Evolutionary conservation across 306 rosid genomes (phyloP), one percentile per base, ranked within the genome.

Genomic region (Calophaca sinica): DNA sequence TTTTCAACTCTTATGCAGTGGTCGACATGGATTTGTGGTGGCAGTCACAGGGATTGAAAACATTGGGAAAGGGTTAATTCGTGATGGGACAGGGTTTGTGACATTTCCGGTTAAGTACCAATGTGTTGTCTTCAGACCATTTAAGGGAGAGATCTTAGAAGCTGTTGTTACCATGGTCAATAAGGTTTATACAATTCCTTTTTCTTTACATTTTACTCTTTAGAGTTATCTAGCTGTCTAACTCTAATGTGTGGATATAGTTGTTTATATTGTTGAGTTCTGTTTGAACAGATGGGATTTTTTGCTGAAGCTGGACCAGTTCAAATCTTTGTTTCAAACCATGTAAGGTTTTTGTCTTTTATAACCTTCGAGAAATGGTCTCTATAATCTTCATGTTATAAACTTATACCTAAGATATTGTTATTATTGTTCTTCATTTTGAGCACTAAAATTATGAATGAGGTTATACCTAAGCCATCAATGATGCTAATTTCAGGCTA

Each of bases 271-370:
- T 13, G 38, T 58, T 50, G 48, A 77, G 73, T 41, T 46, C 48
- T 70, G 65, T 71, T 75, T 63, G 44, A 46, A 10, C 82, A 91
- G 97, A 94, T 94, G 97, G 99, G 97, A 0, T 94, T 92, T 81
- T 94, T 94, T 2, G 99, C 99, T 29, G 97, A 92, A 81, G 99
- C 99, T 69, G 99, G 99, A 51, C 99, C 99, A 14, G 99, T 94
- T 73, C 97, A 94, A 79, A 94, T 94, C 76, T 92, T 92, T 49
- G 97, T 94, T 84, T 94, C 99, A 60, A 94, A 90, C 85, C 99
- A 94, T 81, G 98, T 91, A 79, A 79, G 96, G 66, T 14, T 60
- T 69, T 1, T 59, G 35, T 62, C 55, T 67, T 62, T 46, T 63
- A 9, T 62, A 44, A 5, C 63, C 57, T 31, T 62, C 65, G 10